A percentile compares a stretch with the other conserved stretches of the same genome.
phyloP scores from a whole-genome alignment of 2,329 filamentous ascomycete genomes.

The Paraphaeosphaeria sporulosa region DNA sequence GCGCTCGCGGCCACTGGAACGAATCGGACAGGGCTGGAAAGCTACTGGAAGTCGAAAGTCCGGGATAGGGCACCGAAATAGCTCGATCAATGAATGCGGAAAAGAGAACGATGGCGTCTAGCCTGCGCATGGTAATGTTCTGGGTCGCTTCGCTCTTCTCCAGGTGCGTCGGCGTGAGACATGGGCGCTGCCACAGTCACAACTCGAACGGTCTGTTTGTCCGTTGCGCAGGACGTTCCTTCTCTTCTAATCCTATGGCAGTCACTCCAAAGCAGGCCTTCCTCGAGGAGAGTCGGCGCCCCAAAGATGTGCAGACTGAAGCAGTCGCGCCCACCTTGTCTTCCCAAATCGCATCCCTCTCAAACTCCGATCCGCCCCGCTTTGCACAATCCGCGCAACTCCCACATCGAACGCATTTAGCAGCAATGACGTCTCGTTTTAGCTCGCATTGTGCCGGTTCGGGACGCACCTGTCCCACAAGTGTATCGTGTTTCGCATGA shows the following conservation, averaged over 20 bases:
- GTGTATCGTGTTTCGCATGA: slow-evolving; percentile 13
- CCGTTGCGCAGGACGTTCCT: not conserved
- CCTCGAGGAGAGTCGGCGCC: not conserved
- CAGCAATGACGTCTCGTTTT: slow-evolving; percentile 7
- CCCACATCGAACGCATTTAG: slow-evolving; percentile 2
- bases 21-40: not conserved
- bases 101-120: not conserved
- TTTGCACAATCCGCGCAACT: not conserved
- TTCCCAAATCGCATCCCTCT: not conserved
- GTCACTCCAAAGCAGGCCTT: not conserved
- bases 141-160: slow-evolving; percentile 1
- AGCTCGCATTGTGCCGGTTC: slow-evolving; percentile 17
- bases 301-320: not conserved
- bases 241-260: not conserved
- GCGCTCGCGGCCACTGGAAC: not conserved
- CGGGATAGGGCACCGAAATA: slow-evolving; percentile 2
- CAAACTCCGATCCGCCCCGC: not conserved
- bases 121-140: slow-evolving; percentile 4
- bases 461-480: slow-evolving; percentile 10
- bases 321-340: not conserved
- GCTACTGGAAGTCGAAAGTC: not conserved
- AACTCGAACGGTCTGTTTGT: not conserved
- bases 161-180: not conserved
- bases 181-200: slow-evolving; percentile 1
- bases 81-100: not conserved